Evolutionary conservation across 805 yeast species (phyloP).

Genomic region (Lipomyces anomalus): DNA sequence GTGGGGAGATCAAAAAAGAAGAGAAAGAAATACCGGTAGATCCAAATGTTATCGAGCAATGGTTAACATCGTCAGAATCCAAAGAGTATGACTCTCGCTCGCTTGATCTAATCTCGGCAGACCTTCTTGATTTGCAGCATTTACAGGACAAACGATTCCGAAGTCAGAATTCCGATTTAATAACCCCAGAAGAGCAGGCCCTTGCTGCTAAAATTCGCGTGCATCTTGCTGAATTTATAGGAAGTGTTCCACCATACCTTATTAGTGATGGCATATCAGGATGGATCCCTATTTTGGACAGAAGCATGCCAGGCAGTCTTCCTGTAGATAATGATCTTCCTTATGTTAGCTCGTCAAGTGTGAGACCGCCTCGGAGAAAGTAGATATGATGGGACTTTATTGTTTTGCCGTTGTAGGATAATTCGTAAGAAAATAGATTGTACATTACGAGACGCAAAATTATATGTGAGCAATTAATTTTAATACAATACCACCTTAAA

Average conservation of each 20-base stretch:
- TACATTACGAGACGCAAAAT: too few relatives aligned
- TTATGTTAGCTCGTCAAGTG: not conserved
- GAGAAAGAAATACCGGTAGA: conserved; percentile 16
- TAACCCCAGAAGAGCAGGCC: conserved; percentile 30
- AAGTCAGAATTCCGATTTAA: conserved; percentile 22
- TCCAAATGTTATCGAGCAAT: conserved; percentile 13
- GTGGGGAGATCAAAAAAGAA: conserved; percentile 14
- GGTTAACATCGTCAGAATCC: conserved; percentile 16
- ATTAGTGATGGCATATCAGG: conserved; percentile 17
- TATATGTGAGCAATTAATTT: too few relatives aligned
- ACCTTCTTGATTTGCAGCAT: conserved; percentile 45
- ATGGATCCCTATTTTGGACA: conserved; percentile 14
- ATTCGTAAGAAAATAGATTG: too few relatives aligned
- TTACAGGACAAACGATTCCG: conserved; percentile 45
- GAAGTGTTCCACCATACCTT: conserved; percentile 18
- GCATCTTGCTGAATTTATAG: conserved; percentile 10
- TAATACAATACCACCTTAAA: too few relatives aligned
- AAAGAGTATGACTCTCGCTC: conserved; percentile 29
- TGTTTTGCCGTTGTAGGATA: too few relatives aligned
- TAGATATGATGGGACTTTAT: too few relatives aligned
- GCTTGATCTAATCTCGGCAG: conserved; percentile 39
- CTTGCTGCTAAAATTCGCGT: conserved; percentile 25
- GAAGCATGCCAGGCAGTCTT: conserved; percentile 14
- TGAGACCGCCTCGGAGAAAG: too few relatives aligned
- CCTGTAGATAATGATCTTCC: conserved; percentile 18